Conservation (phyloP, 345 rosid species). For the Ceriops tagal region DNA sequence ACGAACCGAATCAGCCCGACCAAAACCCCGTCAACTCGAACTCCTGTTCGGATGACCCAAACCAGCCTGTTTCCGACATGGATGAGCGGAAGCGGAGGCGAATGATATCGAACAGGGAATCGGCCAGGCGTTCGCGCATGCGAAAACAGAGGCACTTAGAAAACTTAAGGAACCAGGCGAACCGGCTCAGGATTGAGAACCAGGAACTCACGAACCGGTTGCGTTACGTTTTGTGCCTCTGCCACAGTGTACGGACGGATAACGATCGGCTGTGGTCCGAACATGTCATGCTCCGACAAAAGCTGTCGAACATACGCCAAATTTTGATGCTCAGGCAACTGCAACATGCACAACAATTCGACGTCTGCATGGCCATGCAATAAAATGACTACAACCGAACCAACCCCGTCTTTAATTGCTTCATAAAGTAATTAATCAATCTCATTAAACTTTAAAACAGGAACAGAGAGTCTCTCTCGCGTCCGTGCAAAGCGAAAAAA, state of each 20-base stretch:
- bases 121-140: conserved; percentile 82
- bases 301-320: conserved; percentile 49
- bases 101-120: conserved; percentile 87
- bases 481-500: conserved; percentile 17
- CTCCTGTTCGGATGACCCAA: conserved; percentile 38
- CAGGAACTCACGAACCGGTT: conserved; percentile 60
- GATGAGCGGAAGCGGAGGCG: conserved; percentile 73
- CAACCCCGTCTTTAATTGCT: conserved; percentile 44
- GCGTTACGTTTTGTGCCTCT: conserved; percentile 39
- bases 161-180: conserved; percentile 62
- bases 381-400: conserved; percentile 41
- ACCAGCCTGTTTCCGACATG: conserved; percentile 18
- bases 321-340: conserved; percentile 48
- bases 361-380: conserved; percentile 54
- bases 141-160: conserved; percentile 75
- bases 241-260: conserved; percentile 41
- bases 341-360: conserved; percentile 36
- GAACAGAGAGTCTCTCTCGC: conserved; percentile 6
- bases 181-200: conserved; percentile 60
- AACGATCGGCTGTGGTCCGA: conserved; percentile 61
- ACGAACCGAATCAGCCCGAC: conserved; percentile 30
- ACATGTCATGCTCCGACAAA: conserved; percentile 44
- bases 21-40: conserved; percentile 27
- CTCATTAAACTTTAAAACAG: conserved; percentile 12
- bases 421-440: conserved; percentile 14